Base-by-base conservation (phyloP, 1,284 basidiomycete genomes). In the Cutaneotrichosporon sp. region DNA sequence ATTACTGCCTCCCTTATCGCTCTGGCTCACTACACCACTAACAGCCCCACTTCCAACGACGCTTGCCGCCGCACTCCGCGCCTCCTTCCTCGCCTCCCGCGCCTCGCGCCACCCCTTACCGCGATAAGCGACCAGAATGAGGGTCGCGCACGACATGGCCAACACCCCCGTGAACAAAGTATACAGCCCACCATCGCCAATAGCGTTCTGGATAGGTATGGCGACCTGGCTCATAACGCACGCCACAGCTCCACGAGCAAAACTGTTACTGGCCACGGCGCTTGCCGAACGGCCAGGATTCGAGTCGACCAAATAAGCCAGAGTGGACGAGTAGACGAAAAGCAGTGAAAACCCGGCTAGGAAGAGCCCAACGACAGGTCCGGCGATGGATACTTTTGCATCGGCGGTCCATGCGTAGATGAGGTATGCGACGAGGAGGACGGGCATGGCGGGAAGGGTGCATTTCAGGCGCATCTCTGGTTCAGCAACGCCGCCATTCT, bases 381-480 rank as follows among this genome's bases (percentile, higher is more conserved):
- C 86, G 78, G 75, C 85, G 47, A 92, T 82, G 73, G 88, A 83
- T 9, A 72, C 72, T 59, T 87, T 86, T 61, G 86, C 76, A 64
- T 90, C 78, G 51, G 84, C 86, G 5, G 88, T 83, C 92, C 92
- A 95, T 2, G 86, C 92, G 72, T 90, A 92, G 0, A 84, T 87
- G 38, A 90, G 73, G 61, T 88, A 84, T 10, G 83, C 83, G 0
- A 84, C 69, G 34, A 81, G 68, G 30, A 81, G 62, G 60, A 82
- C 42, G 5, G 75, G 75, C 71, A 76, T 77, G 38, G 68, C 75
- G 18, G 84, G 72, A 36, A 85, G 82, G 0, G 87, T 87, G 72
- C 87, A 88, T 73, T 84, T 82, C 26, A 92, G 78, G 18, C 90
- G 85, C 87, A 91, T 90, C 88, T 92, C 91, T 8, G 90, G 86